A percentile compares a stretch with the other conserved stretches of the same genome.
Evolutionary conservation across 2,329 filamentous ascomycete genomes (phyloP).

Genomic region (Cladosporium velox): DNA sequence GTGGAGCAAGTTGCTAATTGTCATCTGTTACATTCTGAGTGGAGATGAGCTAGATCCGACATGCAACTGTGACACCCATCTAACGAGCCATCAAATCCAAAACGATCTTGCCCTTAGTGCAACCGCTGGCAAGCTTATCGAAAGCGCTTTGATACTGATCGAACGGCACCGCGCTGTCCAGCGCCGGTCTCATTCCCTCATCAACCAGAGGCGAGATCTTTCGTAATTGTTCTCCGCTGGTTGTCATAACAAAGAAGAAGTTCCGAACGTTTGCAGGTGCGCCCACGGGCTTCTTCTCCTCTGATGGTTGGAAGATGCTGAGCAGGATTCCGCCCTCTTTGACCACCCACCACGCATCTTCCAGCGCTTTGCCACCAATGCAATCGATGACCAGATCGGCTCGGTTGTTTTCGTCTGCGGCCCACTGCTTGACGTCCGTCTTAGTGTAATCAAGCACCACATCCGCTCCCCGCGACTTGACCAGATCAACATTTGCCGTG

Average conservation of each 20-base stretch:
- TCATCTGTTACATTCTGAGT: background rate
- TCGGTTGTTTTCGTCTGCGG: background rate
- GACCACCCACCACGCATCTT: background rate
- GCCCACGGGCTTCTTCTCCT: background rate
- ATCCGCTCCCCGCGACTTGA: background rate
- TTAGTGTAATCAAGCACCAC: background rate
- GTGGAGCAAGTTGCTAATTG: background rate
- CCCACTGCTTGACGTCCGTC: background rate
- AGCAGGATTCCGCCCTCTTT: background rate
- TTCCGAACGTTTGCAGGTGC: background rate
- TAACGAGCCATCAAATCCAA: background rate
- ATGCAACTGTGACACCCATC: background rate
- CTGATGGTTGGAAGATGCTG: background rate
- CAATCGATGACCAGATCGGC: background rate
- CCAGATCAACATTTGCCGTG: background rate
- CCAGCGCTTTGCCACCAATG: background rate
- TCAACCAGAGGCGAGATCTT: background rate
- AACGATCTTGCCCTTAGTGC: background rate
- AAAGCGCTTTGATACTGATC: background rate
- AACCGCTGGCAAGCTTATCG: background rate
- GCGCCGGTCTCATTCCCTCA: background rate
- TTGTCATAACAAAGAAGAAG: background rate
- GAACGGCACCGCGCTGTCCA: background rate
- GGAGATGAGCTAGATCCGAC: background rate
- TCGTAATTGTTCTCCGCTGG: background rate